Conservation (phyloP, 306 rosid species). For the Fagus crenata region DNA sequence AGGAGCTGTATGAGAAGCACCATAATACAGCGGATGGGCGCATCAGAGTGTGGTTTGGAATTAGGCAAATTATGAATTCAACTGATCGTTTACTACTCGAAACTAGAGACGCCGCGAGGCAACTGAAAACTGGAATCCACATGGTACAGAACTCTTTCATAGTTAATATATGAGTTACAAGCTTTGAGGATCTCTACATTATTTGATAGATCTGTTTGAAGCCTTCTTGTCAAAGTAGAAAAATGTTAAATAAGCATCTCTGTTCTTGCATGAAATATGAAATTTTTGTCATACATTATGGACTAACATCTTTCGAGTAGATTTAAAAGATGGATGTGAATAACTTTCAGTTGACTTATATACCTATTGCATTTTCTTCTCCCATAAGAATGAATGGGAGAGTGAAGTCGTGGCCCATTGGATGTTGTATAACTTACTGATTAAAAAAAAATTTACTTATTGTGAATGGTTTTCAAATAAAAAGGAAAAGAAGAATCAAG, state of each 20-base stretch:
- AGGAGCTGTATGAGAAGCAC: constrained; percentile 61
- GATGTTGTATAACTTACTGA: no score
- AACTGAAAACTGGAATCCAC: constrained; percentile 83
- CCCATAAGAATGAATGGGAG: no score
- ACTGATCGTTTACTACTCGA: constrained; percentile 63
- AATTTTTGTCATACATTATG: not conserved
- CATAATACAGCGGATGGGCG: constrained; percentile 79
- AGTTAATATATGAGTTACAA: not conserved
- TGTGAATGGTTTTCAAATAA: not conserved
- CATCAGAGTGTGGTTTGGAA: constrained; percentile 83
- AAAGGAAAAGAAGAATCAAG: not conserved
- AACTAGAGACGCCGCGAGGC: constrained; percentile 63
- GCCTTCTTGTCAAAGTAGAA: not conserved
- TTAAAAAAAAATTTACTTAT: no score
- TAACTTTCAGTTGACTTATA: not conserved
- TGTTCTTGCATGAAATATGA: constrained; percentile 5
- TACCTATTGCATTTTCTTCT: no score
- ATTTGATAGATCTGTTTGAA: not conserved
- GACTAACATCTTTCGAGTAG: not conserved
- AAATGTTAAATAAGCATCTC: not conserved
- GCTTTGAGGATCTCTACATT: not conserved
- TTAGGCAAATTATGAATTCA: constrained; percentile 81
- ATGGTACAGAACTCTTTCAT: constrained; percentile 44
- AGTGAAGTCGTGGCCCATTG: no score
- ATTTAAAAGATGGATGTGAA: not conserved